Percentiles rank a stretch among this genome's conserved stretches.
phyloP scores from a whole-genome alignment of 768 basidiomycete genomes.

The Boletus subparvulus region DNA sequence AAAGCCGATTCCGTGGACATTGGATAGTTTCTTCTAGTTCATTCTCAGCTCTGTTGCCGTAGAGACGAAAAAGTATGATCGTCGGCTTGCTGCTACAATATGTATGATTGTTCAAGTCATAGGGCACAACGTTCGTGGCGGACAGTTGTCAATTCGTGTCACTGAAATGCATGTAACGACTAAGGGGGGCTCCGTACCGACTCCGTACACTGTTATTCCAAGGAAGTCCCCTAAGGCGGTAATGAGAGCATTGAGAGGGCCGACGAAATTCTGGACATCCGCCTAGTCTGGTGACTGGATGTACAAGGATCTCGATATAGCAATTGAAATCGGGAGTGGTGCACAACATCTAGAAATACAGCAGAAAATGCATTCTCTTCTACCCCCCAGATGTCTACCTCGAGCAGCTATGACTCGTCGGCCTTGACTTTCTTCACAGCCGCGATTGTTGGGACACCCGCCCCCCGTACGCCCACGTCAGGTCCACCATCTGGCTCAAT shows the following conservation, averaged over 20 bases:
- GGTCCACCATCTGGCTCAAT: slow-evolving; percentile 79
- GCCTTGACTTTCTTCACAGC: slow-evolving; percentile 43
- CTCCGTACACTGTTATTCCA: too few species aligned
- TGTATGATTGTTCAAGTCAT: too few species aligned
- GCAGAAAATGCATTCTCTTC: background rate
- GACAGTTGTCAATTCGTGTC: too few species aligned
- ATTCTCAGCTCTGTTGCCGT: background rate
- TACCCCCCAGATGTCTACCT: background rate
- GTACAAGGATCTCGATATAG: background rate
- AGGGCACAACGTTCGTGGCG: too few species aligned
- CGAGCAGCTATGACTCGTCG: slow-evolving; percentile 29
- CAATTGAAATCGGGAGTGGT: background rate
- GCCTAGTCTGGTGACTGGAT: too few species aligned
- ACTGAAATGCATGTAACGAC: too few species aligned
- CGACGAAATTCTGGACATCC: too few species aligned
- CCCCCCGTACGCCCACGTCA: slow-evolving; percentile 63
- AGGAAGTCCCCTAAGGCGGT: too few species aligned
- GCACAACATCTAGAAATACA: slow-evolving; percentile 16
- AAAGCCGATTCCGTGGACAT: background rate
- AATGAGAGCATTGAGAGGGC: too few species aligned
- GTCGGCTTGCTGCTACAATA: too few species aligned
- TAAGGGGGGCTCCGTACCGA: too few species aligned
- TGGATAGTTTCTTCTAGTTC: background rate
- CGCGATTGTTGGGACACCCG: slow-evolving; percentile 49
- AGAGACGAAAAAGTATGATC: too few species aligned